phyloP scores from a whole-genome alignment of 768 basidiomycete species.

The Butyriboletus loyo region DNA sequence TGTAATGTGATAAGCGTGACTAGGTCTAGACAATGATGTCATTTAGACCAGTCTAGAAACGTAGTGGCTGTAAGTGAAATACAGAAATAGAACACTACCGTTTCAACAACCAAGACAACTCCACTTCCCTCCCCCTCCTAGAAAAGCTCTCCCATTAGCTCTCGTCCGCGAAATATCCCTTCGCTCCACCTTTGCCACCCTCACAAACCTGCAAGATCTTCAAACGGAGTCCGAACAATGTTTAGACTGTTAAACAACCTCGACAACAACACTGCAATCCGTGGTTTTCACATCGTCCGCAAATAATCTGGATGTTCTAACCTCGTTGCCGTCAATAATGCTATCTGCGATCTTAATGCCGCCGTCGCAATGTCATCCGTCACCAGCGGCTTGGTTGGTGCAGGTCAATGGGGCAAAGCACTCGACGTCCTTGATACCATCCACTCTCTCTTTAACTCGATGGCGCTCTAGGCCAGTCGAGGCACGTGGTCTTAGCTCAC shows the following conservation, averaged over 20 bases:
- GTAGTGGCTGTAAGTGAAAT: too few species aligned
- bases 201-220: constrained; percentile 90
- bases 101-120: too few species aligned
- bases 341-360: constrained; percentile 60
- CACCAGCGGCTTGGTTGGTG: constrained; percentile 68
- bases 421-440: constrained; percentile 71
- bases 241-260: constrained; percentile 73
- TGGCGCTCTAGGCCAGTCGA: too few species aligned
- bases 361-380: constrained; percentile 77
- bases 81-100: too few species aligned
- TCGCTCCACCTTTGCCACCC: constrained; percentile 88
- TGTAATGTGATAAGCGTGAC: too few species aligned
- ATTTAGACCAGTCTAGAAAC: too few species aligned
- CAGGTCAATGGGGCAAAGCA: constrained; percentile 87
- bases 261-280: constrained; percentile 71
- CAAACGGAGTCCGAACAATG: constrained; percentile 87
- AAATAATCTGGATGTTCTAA: constrained; percentile 60
- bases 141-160: constrained; percentile 88
- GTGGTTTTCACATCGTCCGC: constrained; percentile 73
- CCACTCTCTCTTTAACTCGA: constrained; percentile 52
- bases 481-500: too few species aligned
- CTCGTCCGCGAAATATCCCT: constrained; percentile 89
- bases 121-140: constrained; percentile 72
- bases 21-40: too few species aligned
- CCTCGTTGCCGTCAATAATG: constrained; percentile 56